A percentile compares a stretch with the other conserved stretches of the same genome.
These are phyloP conservation scores for Yamadazyma taylorii DNA, from an alignment of 1,139 yeast genomes.

Conservation along the genomic window DNA sequence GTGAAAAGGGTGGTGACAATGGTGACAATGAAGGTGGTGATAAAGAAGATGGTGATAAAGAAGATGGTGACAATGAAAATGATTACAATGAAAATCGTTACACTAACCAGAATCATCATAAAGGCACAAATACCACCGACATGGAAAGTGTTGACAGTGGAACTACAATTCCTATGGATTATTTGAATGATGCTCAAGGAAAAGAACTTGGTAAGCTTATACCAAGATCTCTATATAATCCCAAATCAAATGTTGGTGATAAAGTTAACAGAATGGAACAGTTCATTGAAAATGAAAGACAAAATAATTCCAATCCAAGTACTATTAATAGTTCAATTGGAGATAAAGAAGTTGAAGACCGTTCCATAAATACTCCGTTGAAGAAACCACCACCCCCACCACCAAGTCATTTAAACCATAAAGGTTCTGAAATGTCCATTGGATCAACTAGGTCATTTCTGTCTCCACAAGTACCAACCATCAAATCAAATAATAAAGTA, in stretches of 20 bases:
- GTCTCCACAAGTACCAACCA: constrained; percentile 1
- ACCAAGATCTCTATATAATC: constrained; percentile 24
- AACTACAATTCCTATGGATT: constrained; percentile 2
- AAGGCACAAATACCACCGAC: not conserved
- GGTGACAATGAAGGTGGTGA: not conserved
- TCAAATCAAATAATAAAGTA: constrained; percentile 39
- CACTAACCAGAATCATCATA: not conserved
- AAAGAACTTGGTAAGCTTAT: constrained; percentile 24
- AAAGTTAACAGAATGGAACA: constrained; percentile 31
- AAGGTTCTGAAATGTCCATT: constrained; percentile 17
- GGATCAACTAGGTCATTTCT: constrained; percentile 6
- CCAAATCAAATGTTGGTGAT: constrained; percentile 17
- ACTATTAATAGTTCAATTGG: not conserved
- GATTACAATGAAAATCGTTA: constrained; percentile 3
- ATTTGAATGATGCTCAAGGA: constrained; percentile 16
- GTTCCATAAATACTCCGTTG: not conserved
- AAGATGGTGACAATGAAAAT: constrained; percentile 4
- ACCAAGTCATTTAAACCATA: constrained; percentile 10
- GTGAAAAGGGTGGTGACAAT: too few relatives aligned
- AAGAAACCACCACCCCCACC: not conserved
- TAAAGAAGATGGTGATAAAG: constrained; percentile 3
- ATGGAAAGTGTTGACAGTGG: not conserved
- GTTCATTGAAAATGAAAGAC: constrained; percentile 14
- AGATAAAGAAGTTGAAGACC: not conserved
- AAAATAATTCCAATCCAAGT: not conserved